phyloP scores from a whole-genome alignment of 495 filamentous ascomycete species.

The Penicillium canariense region DNA sequence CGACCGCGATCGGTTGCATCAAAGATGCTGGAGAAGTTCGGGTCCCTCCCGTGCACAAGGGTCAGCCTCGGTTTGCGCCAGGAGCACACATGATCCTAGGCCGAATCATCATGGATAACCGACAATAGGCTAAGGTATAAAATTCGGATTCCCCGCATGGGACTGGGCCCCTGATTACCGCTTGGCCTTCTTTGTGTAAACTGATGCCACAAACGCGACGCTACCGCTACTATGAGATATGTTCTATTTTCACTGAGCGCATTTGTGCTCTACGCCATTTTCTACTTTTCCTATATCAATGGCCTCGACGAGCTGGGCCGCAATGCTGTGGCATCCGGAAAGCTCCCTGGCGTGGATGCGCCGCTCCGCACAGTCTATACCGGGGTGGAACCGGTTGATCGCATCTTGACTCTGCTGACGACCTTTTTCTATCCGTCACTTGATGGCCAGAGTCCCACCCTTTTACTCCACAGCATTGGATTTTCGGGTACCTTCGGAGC shows the following conservation, averaged over 20 bases:
- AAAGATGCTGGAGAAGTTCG: not conserved
- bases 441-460: slow-evolving; percentile 47
- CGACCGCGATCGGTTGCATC: not conserved
- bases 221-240: slow-evolving; percentile 24
- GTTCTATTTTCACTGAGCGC: slow-evolving; percentile 43
- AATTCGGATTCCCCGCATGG: not conserved
- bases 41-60: not conserved
- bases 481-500: slow-evolving; percentile 55
- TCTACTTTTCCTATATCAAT: slow-evolving; percentile 41
- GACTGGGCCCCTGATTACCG: not conserved
- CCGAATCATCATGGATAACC: not conserved
- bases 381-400: slow-evolving; percentile 48
- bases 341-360: slow-evolving; percentile 40
- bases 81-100: slow-evolving; percentile 12
- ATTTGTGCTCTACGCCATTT: slow-evolving; percentile 41
- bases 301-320: slow-evolving; percentile 33
- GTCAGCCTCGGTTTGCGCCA: slow-evolving; percentile 13
- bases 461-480: slow-evolving; percentile 46
- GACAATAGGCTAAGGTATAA: slow-evolving; percentile 4
- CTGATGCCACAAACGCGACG: not conserved
- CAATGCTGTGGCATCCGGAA: slow-evolving; percentile 28
- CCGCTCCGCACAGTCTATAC: slow-evolving; percentile 48
- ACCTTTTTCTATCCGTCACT: slow-evolving; percentile 55
- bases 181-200: not conserved
- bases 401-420: slow-evolving; percentile 44